These are phyloP conservation scores for Phlyctochytrium bullatum DNA, from an alignment of 192 early-diverging fungal genomes.

Conservation along the genomic window DNA sequence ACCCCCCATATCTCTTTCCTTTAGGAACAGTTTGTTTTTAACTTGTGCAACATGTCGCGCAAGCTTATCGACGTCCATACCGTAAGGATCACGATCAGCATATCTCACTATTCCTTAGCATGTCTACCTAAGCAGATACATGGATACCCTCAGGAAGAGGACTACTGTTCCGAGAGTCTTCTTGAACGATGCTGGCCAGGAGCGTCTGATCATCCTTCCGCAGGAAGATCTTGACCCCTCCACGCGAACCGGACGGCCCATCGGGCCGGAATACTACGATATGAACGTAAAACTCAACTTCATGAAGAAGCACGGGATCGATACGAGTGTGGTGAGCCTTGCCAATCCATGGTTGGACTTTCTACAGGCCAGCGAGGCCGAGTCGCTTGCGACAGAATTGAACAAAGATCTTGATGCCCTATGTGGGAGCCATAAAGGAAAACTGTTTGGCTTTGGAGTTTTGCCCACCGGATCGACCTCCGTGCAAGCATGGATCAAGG, in stretches of 20 bases:
- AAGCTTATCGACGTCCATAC: conserved; percentile 5
- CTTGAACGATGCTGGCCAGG: conserved; percentile 12
- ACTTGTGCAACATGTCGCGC: too few relatives aligned
- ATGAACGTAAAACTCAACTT: conserved; percentile 11
- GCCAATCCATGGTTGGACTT: conserved; percentile 34
- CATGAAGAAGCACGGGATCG: conserved; percentile 25
- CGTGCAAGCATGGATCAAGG: conserved; percentile 21
- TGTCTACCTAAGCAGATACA: not conserved
- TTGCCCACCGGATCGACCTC: conserved; percentile 23
- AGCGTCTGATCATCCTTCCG: conserved; percentile 22
- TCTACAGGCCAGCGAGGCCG: conserved; percentile 7
- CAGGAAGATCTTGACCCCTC: conserved; percentile 17
- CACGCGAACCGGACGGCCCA: conserved; percentile 13
- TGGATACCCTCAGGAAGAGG: not conserved
- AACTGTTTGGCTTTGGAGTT: conserved; percentile 34
- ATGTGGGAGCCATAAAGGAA: conserved; percentile 13
- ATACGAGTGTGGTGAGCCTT: conserved; percentile 19
- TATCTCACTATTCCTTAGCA: not conserved
- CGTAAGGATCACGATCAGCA: not conserved
- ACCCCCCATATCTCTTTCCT: too few relatives aligned
- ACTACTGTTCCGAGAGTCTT: conserved; percentile 16
- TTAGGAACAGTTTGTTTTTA: too few relatives aligned
- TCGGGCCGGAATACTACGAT: conserved; percentile 27
- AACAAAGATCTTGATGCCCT: conserved; percentile 30
- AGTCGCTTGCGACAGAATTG: conserved; percentile 19